A percentile compares a stretch with the other conserved stretches of the same genome.
These are phyloP conservation scores for Echria macrotheca DNA, from an alignment of 495 filamentous ascomycete species.

Conservation along the genomic window DNA sequence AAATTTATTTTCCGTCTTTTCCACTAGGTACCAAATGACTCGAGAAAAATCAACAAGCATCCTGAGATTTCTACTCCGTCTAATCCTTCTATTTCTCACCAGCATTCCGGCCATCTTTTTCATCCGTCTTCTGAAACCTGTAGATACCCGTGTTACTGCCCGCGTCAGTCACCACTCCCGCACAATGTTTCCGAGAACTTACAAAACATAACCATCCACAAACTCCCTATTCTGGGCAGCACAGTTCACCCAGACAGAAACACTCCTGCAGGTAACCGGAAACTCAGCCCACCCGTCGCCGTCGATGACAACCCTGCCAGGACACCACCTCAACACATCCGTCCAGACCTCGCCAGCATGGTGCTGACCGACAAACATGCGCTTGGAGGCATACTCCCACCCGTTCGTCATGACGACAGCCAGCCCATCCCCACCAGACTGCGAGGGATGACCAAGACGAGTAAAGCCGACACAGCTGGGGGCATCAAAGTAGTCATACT, in stretches of 20 bases:
- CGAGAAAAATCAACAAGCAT: too few species aligned
- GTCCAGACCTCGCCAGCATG: constrained; percentile 58
- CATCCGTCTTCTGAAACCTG: constrained; percentile 4
- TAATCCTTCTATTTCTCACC: too few species aligned
- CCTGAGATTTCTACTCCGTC: too few species aligned
- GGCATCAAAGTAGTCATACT: constrained; percentile 64
- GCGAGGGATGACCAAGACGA: constrained; percentile 37
- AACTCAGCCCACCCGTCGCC: constrained; percentile 53
- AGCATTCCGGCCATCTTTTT: too few species aligned
- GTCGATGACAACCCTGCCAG: constrained; percentile 46
- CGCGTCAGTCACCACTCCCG: background rate
- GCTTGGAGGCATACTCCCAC: constrained; percentile 33
- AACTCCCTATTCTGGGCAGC: constrained; percentile 35
- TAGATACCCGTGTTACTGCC: constrained; percentile 3
- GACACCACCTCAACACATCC: constrained; percentile 52
- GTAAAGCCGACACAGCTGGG: constrained; percentile 65
- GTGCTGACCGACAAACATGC: constrained; percentile 56
- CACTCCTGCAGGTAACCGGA: constrained; percentile 45
- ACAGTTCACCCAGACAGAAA: constrained; percentile 59
- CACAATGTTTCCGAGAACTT: constrained; percentile 1
- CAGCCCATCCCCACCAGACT: constrained; percentile 38
- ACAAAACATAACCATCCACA: constrained; percentile 19
- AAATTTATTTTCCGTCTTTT: too few species aligned
- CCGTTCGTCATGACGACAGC: constrained; percentile 58
- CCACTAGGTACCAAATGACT: too few species aligned